Evolutionary conservation across 371 early-diverging fungal genomes (phyloP).

Genomic region (Saksenaea oblongispora): DNA sequence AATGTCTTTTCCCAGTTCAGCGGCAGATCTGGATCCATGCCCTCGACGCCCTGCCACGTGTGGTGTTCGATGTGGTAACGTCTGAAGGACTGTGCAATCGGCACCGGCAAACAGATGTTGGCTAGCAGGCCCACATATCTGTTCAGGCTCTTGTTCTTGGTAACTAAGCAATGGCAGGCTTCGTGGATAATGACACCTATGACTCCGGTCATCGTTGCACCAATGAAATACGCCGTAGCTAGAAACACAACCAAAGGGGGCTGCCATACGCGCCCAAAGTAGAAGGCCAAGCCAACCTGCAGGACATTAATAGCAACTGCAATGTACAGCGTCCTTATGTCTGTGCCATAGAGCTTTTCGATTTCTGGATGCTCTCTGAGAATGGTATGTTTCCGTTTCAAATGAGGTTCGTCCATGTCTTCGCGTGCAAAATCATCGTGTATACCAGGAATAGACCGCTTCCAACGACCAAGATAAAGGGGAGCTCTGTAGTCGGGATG

Average conservation of each 20-base stretch:
- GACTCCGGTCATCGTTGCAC: conserved; percentile 80
- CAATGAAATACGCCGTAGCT: conserved; percentile 75
- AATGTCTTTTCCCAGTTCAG: conserved; percentile 83
- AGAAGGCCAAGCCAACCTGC: conserved; percentile 80
- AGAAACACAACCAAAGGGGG: conserved; percentile 63
- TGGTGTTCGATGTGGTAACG: conserved; percentile 97
- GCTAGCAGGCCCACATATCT: conserved; percentile 80
- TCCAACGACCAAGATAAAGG: conserved; percentile 83
- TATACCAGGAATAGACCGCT: conserved; percentile 73
- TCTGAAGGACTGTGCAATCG: conserved; percentile 83
- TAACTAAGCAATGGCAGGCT: conserved; percentile 84
- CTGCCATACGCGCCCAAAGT: conserved; percentile 66
- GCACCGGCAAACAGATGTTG: conserved; percentile 85
- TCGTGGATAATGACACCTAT: conserved; percentile 91
- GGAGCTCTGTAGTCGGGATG: conserved; percentile 79
- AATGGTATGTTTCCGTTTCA: conserved; percentile 87
- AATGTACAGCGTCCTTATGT: conserved; percentile 77
- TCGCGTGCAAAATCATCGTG: conserved; percentile 83
- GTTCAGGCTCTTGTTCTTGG: conserved; percentile 70
- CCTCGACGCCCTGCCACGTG: conserved; percentile 93
- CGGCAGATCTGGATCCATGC: conserved; percentile 96
- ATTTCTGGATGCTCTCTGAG: conserved; percentile 89
- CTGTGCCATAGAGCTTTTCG: conserved; percentile 81
- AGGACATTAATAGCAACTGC: conserved; percentile 63
- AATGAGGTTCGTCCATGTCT: conserved; percentile 94